Percentiles rank a stretch among this genome's conserved stretches.
These are phyloP conservation scores for Canavalia gladiata DNA, from an alignment of 306 rosid genomes.

Conservation along the genomic window DNA sequence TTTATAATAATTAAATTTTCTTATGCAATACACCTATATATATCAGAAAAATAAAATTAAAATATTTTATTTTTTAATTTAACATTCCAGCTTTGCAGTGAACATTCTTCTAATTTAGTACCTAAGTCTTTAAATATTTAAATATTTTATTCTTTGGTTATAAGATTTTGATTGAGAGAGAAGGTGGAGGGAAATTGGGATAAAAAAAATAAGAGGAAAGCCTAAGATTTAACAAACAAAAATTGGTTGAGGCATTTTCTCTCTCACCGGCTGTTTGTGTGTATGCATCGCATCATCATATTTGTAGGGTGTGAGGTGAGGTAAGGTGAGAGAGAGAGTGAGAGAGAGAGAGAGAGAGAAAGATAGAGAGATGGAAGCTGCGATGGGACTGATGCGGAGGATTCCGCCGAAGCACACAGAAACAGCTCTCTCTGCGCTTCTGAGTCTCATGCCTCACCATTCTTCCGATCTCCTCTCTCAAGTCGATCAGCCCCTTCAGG, in stretches of 20 bases:
- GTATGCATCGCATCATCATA: too few relatives aligned
- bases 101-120: too few relatives aligned
- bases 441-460: constrained; percentile 85
- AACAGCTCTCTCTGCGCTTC: constrained; percentile 92
- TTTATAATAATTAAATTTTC: too few relatives aligned
- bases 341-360: background rate
- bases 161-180: background rate
- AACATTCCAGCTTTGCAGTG: too few relatives aligned
- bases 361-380: constrained; percentile 77
- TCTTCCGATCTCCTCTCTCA: constrained; percentile 98
- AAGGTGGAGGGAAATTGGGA: constrained; percentile 69
- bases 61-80: too few relatives aligned
- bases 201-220: constrained; percentile 37
- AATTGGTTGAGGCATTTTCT: constrained; percentile 25
- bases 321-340: constrained; percentile 13
- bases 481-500: constrained; percentile 99
- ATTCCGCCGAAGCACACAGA: constrained; percentile 93
- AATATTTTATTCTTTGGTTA: background rate
- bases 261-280: background rate
- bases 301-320: too few relatives aligned
- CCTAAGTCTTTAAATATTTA: too few relatives aligned
- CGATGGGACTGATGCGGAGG: constrained; percentile 95
- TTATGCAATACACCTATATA: too few relatives aligned
- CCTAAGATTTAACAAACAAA: constrained; percentile 4
- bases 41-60: too few relatives aligned